phyloP scores from a whole-genome alignment of 495 filamentous ascomycete genomes.

The Hyaloscypha hepaticicola region DNA sequence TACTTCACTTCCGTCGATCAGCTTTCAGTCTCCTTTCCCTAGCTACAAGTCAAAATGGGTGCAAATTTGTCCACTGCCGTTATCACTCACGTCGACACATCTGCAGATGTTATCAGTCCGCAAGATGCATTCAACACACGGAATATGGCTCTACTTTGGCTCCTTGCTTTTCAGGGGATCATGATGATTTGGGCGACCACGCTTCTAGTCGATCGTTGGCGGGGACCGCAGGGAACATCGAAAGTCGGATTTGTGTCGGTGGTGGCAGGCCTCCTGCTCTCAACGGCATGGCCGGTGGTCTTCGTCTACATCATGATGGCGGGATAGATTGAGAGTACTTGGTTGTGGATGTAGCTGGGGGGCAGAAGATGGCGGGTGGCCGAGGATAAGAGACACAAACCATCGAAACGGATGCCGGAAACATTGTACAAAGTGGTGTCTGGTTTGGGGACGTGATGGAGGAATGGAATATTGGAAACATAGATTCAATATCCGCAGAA shows the following conservation, averaged over 20 bases:
- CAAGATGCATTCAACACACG: neutral
- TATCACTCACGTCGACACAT: neutral
- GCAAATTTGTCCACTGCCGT: neutral
- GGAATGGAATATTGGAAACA: too few relatives aligned
- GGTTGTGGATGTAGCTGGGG: neutral
- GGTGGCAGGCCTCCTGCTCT: neutral
- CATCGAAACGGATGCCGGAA: too few relatives aligned
- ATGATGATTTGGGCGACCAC: conserved; percentile 6
- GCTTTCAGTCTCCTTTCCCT: neutral
- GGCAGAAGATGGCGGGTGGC: too few relatives aligned
- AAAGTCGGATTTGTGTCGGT: neutral
- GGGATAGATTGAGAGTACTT: neutral
- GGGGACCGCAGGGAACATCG: conserved; percentile 3
- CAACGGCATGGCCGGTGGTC: conserved; percentile 6
- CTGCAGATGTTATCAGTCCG: neutral
- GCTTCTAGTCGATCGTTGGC: conserved; percentile 1
- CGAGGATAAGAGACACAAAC: too few relatives aligned
- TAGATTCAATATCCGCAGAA: too few relatives aligned
- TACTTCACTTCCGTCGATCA: neutral
- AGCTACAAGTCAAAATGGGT: neutral
- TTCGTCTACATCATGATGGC: neutral
- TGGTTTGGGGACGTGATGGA: too few relatives aligned
- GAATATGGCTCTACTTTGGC: conserved; percentile 1
- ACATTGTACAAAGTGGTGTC: too few relatives aligned
- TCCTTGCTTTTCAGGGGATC: neutral